phyloP scores from a whole-genome alignment of 257 asterid species.

The Solanum pennellii region DNA sequence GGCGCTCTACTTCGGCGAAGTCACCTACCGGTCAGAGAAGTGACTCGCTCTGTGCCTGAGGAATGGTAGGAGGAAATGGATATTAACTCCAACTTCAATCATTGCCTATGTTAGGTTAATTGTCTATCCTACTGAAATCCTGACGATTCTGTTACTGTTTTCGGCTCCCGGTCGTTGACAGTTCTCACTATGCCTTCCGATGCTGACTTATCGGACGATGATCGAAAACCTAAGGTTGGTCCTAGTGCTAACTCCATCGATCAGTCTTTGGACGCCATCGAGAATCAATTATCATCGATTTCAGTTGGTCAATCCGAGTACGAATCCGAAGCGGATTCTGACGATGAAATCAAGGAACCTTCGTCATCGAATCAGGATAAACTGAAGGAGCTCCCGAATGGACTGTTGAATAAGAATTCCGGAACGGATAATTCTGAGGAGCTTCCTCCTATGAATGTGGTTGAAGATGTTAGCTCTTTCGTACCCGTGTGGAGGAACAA shows the following conservation, averaged over 20 bases:
- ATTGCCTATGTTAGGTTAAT: neutral
- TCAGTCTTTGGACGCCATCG: constrained; percentile 88
- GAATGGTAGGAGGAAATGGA: neutral
- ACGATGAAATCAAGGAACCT: neutral
- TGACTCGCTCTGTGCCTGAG: neutral
- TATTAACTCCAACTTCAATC: neutral
- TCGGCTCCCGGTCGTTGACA: neutral
- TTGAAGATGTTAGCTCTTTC: constrained; percentile 25
- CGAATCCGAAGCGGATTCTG: neutral
- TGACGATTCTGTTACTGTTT: neutral
- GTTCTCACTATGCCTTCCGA: neutral
- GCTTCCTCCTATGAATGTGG: constrained; percentile 4
- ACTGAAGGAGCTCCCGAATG: constrained; percentile 19
- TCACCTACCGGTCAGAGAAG: neutral
- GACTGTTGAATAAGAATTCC: constrained; percentile 19
- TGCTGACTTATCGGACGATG: constrained; percentile 18
- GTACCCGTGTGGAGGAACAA: constrained; percentile 36
- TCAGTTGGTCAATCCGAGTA: constrained; percentile 35
- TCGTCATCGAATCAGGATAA: constrained; percentile 4
- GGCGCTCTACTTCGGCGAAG: neutral
- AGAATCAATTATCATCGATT: constrained; percentile 79
- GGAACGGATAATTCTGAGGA: constrained; percentile 5
- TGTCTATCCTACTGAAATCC: neutral
- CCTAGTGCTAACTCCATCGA: constrained; percentile 47
- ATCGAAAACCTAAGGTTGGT: constrained; percentile 16